Conservation (phyloP, 164 flowering plant species). For the Pachysandra terminalis region DNA sequence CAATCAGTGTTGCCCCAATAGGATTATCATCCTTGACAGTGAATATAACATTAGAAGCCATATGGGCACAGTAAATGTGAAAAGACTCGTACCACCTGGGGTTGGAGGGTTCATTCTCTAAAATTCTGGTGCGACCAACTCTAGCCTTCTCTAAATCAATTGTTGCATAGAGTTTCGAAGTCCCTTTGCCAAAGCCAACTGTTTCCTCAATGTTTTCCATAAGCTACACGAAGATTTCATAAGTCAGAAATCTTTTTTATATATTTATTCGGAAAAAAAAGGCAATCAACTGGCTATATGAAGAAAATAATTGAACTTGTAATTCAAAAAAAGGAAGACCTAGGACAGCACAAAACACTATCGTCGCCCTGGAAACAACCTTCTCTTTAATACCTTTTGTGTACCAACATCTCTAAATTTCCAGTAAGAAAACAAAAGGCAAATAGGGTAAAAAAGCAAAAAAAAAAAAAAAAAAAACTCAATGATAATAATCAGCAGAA, state of each 20-base stretch:
- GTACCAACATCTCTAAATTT: not conserved
- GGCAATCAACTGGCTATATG: too few relatives aligned
- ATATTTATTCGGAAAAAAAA: too few relatives aligned
- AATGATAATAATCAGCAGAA: too few relatives aligned
- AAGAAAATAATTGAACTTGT: too few relatives aligned
- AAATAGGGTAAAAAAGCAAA: not conserved
- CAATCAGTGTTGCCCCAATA: conserved; percentile 59
- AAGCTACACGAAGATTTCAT: too few relatives aligned
- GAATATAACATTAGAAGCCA: conserved; percentile 54
- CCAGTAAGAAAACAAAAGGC: not conserved
- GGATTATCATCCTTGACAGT: conserved; percentile 61
- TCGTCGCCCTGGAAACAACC: not conserved
- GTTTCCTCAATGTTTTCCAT: not conserved
- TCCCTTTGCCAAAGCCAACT: conserved; percentile 21
- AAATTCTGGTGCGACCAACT: conserved; percentile 53
- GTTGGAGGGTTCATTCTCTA: conserved; percentile 32
- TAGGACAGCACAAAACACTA: not conserved
- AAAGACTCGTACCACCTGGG: conserved; percentile 71
- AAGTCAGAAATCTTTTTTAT: too few relatives aligned
- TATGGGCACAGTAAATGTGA: conserved; percentile 71
- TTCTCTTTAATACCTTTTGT: too few relatives aligned
- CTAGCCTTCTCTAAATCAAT: conserved; percentile 55
- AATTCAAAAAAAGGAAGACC: conserved; percentile 6
- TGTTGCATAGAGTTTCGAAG: conserved; percentile 46
- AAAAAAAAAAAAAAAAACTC: too few relatives aligned